phyloP scores from a whole-genome alignment of 148 eudicot species.

The Limonium bicolor region DNA sequence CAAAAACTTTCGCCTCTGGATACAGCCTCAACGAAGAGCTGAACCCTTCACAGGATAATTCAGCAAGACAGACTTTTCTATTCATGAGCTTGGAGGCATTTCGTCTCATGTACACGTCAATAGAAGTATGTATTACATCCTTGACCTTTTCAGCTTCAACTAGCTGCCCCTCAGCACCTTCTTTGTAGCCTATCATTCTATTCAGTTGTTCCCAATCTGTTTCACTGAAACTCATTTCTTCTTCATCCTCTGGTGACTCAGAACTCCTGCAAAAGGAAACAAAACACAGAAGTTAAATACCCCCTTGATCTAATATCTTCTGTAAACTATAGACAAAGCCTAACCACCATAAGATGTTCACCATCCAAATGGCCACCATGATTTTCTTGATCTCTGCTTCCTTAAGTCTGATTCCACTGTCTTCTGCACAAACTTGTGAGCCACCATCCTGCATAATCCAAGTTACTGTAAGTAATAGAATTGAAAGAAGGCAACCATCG shows the following conservation, averaged over 20 bases:
- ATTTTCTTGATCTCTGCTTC: slow-evolving; percentile 56
- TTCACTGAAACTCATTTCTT: slow-evolving; percentile 44
- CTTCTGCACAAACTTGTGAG: slow-evolving; percentile 84
- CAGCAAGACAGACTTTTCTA: slow-evolving; percentile 51
- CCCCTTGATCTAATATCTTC: no score
- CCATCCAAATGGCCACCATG: slow-evolving; percentile 99
- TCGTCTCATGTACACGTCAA: slow-evolving; percentile 91
- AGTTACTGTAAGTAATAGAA: no score
- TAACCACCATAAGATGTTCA: slow-evolving; percentile 2
- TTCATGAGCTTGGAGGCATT: slow-evolving; percentile 85
- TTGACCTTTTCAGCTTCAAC: slow-evolving; percentile 24
- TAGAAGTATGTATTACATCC: slow-evolving; percentile 44
- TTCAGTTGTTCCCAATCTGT: slow-evolving; percentile 86
- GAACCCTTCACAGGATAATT: slow-evolving; percentile 79
- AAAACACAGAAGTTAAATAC: slow-evolving; percentile 1
- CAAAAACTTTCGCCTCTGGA: slow-evolving; percentile 68
- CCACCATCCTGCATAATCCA: slow-evolving; percentile 65
- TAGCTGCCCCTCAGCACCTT: slow-evolving; percentile 46
- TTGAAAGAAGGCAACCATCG: no score
- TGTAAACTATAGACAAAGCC: no score
- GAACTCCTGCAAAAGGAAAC: slow-evolving; percentile 40
- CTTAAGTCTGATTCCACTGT: slow-evolving; percentile 44
- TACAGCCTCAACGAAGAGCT: slow-evolving; percentile 63
- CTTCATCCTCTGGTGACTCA: slow-evolving; percentile 47
- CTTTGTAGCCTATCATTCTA: slow-evolving; percentile 81